Conservation (phyloP, 805 yeast species). For the Saturnispora besseyi region DNA sequence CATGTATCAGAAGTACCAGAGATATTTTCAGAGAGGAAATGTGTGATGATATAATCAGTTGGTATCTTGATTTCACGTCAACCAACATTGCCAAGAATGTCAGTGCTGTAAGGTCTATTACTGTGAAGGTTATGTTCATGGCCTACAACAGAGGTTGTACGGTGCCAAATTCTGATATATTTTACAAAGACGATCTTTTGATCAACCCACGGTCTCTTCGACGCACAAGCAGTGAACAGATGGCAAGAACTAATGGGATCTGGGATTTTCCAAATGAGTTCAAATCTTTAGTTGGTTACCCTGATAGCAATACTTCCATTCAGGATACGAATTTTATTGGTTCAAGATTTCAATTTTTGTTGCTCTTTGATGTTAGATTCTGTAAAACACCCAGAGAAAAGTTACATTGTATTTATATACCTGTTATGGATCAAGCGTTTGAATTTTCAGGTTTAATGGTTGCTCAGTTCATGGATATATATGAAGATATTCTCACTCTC, state of each 20-base stretch:
- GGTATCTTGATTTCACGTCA: conserved; percentile 53
- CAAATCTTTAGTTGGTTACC: conserved; percentile 41
- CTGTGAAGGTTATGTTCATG: conserved; percentile 50
- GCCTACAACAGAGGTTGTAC: conserved; percentile 51
- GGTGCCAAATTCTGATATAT: conserved; percentile 14
- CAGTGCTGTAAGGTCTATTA: conserved; percentile 35
- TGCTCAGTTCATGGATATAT: conserved; percentile 76
- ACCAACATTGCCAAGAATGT: conserved; percentile 46
- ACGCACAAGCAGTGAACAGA: conserved; percentile 10
- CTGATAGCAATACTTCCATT: conserved; percentile 15
- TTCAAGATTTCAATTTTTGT: conserved; percentile 49
- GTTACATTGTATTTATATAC: conserved; percentile 56
- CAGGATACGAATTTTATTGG: conserved; percentile 26
- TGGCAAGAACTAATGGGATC: conserved; percentile 17
- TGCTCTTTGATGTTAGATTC: conserved; percentile 60
- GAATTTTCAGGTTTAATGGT: conserved; percentile 50
- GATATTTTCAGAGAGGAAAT: conserved; percentile 74
- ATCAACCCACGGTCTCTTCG: conserved; percentile 13
- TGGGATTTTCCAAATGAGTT: conserved; percentile 42
- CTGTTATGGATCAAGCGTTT: conserved; percentile 53
- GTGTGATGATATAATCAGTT: conserved; percentile 61
- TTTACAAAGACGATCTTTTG: conserved; percentile 25
- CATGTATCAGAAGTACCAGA: conserved; percentile 55
- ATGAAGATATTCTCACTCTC: conserved; percentile 65
- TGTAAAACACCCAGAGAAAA: conserved; percentile 54